phyloP scores from a whole-genome alignment of 305 asterid genomes.

The Plantago rigida region DNA sequence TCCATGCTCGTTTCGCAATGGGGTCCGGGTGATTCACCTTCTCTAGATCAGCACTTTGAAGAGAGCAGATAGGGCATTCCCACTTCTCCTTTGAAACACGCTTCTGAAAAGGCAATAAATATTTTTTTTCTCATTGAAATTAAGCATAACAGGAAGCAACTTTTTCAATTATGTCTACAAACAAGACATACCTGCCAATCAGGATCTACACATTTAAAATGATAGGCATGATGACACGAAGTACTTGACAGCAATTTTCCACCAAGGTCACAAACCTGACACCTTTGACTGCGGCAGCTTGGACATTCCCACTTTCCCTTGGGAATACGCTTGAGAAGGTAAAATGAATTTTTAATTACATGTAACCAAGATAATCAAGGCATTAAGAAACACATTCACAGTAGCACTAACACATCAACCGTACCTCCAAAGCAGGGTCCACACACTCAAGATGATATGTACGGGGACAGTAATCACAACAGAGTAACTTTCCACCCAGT shows the following conservation, averaged over 20 bases:
- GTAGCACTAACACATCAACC: conserved; percentile 15
- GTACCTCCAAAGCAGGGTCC: conserved; percentile 43
- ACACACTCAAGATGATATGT: conserved; percentile 43
- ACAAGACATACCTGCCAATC: conserved; percentile 46
- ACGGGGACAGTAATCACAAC: conserved; percentile 46
- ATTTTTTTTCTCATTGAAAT: conserved; percentile 22
- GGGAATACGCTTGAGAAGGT: conserved; percentile 21
- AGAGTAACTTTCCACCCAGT: conserved; percentile 41
- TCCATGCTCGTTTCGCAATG: conserved; percentile 53
- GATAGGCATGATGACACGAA: conserved; percentile 52
- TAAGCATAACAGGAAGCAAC: not conserved
- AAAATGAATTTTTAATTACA: conserved; percentile 3
- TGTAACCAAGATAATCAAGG: not conserved
- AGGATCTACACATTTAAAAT: conserved; percentile 56
- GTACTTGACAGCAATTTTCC: conserved; percentile 58
- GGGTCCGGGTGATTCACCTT: conserved; percentile 39
- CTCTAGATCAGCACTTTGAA: conserved; percentile 36
- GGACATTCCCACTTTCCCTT: conserved; percentile 64
- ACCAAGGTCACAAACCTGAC: conserved; percentile 58
- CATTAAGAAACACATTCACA: not conserved
- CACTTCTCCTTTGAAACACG: conserved; percentile 69
- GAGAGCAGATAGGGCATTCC: conserved; percentile 67
- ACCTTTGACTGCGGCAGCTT: conserved; percentile 23
- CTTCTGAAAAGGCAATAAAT: conserved; percentile 31
- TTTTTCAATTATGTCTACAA: not conserved